Base-by-base conservation (phyloP, 305 asterid genomes). In the Fraxinus greggii region DNA sequence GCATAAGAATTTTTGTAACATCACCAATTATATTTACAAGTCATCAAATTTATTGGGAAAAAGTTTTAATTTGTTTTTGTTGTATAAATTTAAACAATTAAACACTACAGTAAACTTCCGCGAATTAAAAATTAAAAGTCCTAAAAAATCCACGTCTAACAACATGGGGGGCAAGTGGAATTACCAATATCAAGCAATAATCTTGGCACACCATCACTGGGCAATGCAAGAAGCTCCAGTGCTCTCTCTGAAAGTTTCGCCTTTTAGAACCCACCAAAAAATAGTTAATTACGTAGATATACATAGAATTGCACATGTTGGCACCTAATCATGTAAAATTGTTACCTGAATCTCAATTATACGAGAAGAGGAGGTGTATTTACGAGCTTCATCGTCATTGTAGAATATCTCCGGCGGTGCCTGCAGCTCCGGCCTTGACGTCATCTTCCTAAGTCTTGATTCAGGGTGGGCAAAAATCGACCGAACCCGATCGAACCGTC, bases 341-440 rank as follows among this genome's bases (percentile, higher is more conserved):
- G 19, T 31, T 76, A 92, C 99, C 98, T 95, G 99, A 82, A 95
- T 93, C 78, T 91, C 97, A 29, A 95, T 93, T 65, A 95, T 95
- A 78, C 99, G 99, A 83, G 99, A 94, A 74, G 99, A 95, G 21
- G 98, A 95, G 10, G 99, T 94, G 81, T 94, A 95, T 84, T 95
- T 95, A 75, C 98, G 96, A 83, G 99, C 99, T 89, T 95, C 99
- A 0, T 88, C 96, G 1, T 93, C 94, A 75, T 95, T 92, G 89
- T 95, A 95, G 86, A 94, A 94, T 80, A 95, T 90, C 90, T 95
- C 99, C 59, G 98, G 99, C 78, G 99, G 99, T 81, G 99, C 98
- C 90, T 88, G 93, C 31, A 94, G 90, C 90, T 95, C 99, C 15
- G 99, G 99, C 69, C 98, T 90, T 40, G 98, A 92, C 79, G 97